A percentile compares a stretch with the other conserved stretches of the same genome.
phyloP scores from a whole-genome alignment of 2,329 filamentous ascomycete genomes.

The Trichoderma sp. region DNA sequence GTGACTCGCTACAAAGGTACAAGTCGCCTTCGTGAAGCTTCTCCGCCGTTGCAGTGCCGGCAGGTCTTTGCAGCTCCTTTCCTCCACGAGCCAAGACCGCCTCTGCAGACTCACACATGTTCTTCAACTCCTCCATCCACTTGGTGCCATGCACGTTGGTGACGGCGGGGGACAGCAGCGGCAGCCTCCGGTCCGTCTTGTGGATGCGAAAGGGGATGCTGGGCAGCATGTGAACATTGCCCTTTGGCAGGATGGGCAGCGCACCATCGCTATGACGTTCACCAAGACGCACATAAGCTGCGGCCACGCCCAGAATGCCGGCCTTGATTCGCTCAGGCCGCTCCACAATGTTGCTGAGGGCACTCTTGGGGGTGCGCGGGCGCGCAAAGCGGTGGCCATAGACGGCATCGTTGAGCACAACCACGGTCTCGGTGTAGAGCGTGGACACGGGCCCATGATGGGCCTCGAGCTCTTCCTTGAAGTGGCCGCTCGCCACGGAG shows the following conservation, averaged over 20 bases:
- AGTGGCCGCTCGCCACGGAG: constrained; percentile 64
- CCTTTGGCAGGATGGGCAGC: constrained; percentile 63
- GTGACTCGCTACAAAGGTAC: constrained; percentile 83
- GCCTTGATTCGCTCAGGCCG: constrained; percentile 88
- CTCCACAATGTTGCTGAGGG: constrained; percentile 82
- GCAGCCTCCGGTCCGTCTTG: constrained; percentile 70
- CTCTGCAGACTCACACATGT: constrained; percentile 80
- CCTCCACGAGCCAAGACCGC: constrained; percentile 71
- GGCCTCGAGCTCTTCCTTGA: constrained; percentile 64
- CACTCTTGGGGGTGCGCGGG: constrained; percentile 69
- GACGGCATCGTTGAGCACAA: constrained; percentile 88
- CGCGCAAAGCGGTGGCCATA: constrained; percentile 92
- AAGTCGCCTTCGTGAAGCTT: constrained; percentile 84
- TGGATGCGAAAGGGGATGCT: constrained; percentile 77
- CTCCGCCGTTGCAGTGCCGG: constrained; percentile 44
- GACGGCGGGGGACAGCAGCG: constrained; percentile 72
- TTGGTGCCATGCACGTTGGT: constrained; percentile 86
- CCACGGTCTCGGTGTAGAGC: constrained; percentile 61
- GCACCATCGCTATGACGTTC: constrained; percentile 70
- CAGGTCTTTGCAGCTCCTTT: constrained; percentile 72
- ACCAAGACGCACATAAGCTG: constrained; percentile 88
- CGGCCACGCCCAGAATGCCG: constrained; percentile 73
- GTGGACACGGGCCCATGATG: constrained; percentile 51
- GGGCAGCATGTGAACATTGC: constrained; percentile 52
- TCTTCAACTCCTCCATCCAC: constrained; percentile 90